Evolutionary conservation across 441 rosid genomes (phyloP).

Genomic region (Euphorbia celastroides): DNA sequence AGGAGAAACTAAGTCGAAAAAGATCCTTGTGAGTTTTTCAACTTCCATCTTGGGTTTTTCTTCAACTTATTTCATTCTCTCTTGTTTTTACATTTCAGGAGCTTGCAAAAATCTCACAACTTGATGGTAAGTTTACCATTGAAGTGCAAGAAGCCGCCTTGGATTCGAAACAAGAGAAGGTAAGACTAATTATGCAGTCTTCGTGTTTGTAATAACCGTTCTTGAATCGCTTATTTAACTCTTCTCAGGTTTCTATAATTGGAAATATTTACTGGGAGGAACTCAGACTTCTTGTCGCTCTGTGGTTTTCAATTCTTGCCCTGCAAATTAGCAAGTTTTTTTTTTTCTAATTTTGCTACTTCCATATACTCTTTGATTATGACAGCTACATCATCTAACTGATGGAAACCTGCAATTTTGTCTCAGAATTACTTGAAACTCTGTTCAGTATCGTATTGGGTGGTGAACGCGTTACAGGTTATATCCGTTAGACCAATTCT

Average conservation of each 20-base stretch:
- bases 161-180: constrained; percentile 30
- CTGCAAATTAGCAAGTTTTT: constrained; percentile 46
- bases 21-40: constrained; percentile 20
- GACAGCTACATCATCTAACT: background rate
- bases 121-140: constrained; percentile 24
- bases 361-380: background rate
- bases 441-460: constrained; percentile 49
- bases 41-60: too few relatives aligned
- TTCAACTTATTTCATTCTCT: background rate
- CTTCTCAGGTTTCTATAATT: constrained; percentile 35
- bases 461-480: constrained; percentile 44
- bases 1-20: constrained; percentile 41
- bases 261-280: constrained; percentile 48
- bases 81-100: constrained; percentile 28
- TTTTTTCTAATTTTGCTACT: background rate
- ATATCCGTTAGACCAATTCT: background rate
- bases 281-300: constrained; percentile 40
- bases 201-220: background rate
- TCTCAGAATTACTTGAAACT: constrained; percentile 43
- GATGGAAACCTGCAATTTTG: background rate
- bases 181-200: constrained; percentile 8
- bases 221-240: constrained; percentile 1
- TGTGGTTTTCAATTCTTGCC: constrained; percentile 43
- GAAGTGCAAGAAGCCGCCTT: constrained; percentile 16
- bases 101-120: constrained; percentile 26